Conservation (phyloP, 768 basidiomycete species). For the Tephrocybe sp. region DNA sequence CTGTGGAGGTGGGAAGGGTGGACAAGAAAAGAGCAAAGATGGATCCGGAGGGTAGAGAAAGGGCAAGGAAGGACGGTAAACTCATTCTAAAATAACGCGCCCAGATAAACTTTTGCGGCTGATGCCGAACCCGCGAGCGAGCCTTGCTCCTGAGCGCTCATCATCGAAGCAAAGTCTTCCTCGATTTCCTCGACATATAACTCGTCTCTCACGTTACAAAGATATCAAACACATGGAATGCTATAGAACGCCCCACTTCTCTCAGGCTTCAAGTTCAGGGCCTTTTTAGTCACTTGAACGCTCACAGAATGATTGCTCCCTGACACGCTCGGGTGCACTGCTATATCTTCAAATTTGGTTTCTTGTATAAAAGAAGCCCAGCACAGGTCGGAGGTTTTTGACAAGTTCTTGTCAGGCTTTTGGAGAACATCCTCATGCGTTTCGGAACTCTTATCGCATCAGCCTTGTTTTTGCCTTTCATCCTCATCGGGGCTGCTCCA, state of each 20-base stretch:
- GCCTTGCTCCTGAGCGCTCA: no score
- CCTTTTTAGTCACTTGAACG: constrained; percentile 1
- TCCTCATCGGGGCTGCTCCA: constrained; percentile 23
- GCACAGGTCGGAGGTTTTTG: background rate
- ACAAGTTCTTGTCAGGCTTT: background rate
- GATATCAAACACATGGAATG: constrained; percentile 2
- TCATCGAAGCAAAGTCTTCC: background rate
- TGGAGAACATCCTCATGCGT: constrained; percentile 7
- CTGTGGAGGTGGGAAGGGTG: constrained; percentile 18
- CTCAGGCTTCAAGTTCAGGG: no score
- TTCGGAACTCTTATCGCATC: constrained; percentile 17
- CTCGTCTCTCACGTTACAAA: background rate
- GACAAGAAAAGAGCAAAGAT: no score
- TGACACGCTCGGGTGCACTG: constrained; percentile 12
- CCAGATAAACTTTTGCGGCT: no score
- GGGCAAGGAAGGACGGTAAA: no score
- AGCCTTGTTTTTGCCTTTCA: constrained; percentile 24
- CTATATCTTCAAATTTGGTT: no score
- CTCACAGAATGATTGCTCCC: background rate
- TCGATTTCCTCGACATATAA: constrained; percentile 14
- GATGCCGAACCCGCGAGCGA: no score
- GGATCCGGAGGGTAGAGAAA: no score
- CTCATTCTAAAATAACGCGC: no score
- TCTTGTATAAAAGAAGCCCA: background rate
- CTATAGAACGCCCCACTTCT: constrained; percentile 4